phyloP scores from a whole-genome alignment of 768 basidiomycete genomes.

The Clitopilus passeckerianus region DNA sequence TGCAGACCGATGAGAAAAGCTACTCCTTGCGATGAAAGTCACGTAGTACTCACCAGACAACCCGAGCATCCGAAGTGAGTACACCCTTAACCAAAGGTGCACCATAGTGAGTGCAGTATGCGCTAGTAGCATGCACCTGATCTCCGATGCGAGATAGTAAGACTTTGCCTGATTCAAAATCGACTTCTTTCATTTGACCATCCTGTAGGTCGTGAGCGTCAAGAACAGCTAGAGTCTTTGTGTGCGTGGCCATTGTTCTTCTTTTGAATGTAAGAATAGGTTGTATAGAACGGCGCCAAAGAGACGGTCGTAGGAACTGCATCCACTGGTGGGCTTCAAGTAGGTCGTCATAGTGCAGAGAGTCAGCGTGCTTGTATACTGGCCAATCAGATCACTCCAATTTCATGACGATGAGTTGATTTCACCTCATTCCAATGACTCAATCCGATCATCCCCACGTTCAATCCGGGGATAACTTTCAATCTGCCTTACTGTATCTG shows the following conservation, averaged over 20 bases:
- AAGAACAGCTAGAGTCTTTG: slow-evolving; percentile 53
- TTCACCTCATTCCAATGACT: background rate
- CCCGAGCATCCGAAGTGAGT: slow-evolving; percentile 68
- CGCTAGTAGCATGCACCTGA: slow-evolving; percentile 73
- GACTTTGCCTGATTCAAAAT: slow-evolving; percentile 75
- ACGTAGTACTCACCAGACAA: slow-evolving; percentile 58
- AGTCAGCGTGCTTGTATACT: background rate
- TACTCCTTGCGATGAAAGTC: background rate
- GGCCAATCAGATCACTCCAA: background rate
- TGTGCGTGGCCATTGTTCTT: slow-evolving; percentile 28
- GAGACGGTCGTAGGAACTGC: background rate
- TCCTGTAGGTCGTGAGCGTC: slow-evolving; percentile 53
- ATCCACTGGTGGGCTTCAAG: background rate
- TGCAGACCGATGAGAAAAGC: slow-evolving; percentile 16
- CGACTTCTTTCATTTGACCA: slow-evolving; percentile 80
- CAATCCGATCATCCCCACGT: background rate
- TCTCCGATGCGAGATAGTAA: slow-evolving; percentile 73
- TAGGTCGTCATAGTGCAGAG: background rate
- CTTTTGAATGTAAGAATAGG: background rate
- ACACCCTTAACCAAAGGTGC: slow-evolving; percentile 84
- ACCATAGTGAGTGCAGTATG: slow-evolving; percentile 90
- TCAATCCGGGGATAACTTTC: no score
- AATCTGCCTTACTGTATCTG: no score
- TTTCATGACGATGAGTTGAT: background rate
- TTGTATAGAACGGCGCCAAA: background rate